A percentile compares a stretch with the other conserved stretches of the same genome.
Evolutionary conservation across 768 basidiomycete species (phyloP).

Genomic region (Pulveroboletus ravenelii): DNA sequence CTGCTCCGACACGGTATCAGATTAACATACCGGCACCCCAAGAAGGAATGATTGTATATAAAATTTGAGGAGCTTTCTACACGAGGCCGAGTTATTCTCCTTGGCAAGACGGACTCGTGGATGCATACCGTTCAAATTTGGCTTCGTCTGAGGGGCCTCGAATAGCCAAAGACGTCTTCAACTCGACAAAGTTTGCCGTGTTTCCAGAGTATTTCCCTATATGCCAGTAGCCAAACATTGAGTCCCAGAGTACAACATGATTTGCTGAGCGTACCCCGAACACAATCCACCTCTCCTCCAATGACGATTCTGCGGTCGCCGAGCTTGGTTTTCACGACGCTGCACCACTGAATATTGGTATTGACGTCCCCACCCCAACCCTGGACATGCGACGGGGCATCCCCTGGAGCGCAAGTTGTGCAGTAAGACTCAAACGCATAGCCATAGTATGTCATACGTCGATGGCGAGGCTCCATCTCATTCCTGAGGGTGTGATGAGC

Average conservation of each 20-base stretch:
- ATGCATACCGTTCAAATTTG: constrained; percentile 72
- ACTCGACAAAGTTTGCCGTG: constrained; percentile 71
- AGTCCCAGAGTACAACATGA: neutral
- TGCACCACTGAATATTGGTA: constrained; percentile 89
- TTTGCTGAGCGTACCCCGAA: constrained; percentile 49
- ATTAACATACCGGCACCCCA: constrained; percentile 71
- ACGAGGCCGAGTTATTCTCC: constrained; percentile 2
- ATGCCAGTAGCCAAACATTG: neutral
- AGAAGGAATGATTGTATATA: constrained; percentile 90
- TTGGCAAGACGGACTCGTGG: neutral
- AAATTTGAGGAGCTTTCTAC: constrained; percentile 85
- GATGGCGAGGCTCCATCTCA: constrained; percentile 58
- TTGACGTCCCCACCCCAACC: constrained; percentile 82
- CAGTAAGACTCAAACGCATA: constrained; percentile 90
- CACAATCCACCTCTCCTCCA: constrained; percentile 90
- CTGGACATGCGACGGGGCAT: constrained; percentile 22
- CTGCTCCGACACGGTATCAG: neutral
- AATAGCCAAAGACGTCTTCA: constrained; percentile 81
- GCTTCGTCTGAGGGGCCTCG: constrained; percentile 57
- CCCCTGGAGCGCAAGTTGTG: constrained; percentile 41
- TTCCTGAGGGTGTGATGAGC: constrained; percentile 41
- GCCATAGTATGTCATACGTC: constrained; percentile 70
- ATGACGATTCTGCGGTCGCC: constrained; percentile 67
- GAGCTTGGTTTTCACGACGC: constrained; percentile 81
- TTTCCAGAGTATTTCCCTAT: constrained; percentile 57